These are phyloP conservation scores for Populus pruinosa DNA, from an alignment of 345 rosid genomes.

Conservation along the genomic window DNA sequence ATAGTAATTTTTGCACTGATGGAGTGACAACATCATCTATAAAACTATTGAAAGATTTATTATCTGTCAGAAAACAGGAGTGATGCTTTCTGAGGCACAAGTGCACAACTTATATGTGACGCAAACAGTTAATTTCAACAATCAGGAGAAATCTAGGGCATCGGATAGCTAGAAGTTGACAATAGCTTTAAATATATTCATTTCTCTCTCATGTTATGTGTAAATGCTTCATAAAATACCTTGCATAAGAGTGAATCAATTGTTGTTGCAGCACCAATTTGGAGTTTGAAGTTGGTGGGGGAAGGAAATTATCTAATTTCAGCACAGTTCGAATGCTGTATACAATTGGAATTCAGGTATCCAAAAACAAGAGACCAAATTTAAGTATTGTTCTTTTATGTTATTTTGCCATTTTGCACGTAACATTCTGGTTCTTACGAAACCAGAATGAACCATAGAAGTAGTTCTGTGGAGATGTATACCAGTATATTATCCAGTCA, in stretches of 20 bases:
- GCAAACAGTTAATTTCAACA: not conserved
- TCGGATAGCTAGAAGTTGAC: not conserved
- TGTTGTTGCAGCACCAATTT: constrained; percentile 60
- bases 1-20: not conserved
- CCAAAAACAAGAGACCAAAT: not conserved
- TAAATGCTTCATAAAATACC: not conserved
- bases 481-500: not conserved
- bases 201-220: not conserved
- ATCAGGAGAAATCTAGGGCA: not conserved
- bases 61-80: not conserved
- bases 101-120: not conserved
- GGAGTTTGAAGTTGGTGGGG: constrained; percentile 91
- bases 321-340: constrained; percentile 78
- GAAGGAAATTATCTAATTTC: constrained; percentile 83
- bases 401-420: not conserved
- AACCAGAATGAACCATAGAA: not conserved
- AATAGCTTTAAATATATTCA: too few relatives aligned
- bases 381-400: not conserved
- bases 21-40: not conserved
- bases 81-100: too few relatives aligned
- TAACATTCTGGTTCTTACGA: not conserved
- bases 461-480: not conserved
- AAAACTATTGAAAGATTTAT: not conserved
- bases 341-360: constrained; percentile 81
- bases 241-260: not conserved